These are phyloP conservation scores for Yamadazyma oceani DNA, from an alignment of 1,139 yeast genomes.

Conservation along the genomic window DNA sequence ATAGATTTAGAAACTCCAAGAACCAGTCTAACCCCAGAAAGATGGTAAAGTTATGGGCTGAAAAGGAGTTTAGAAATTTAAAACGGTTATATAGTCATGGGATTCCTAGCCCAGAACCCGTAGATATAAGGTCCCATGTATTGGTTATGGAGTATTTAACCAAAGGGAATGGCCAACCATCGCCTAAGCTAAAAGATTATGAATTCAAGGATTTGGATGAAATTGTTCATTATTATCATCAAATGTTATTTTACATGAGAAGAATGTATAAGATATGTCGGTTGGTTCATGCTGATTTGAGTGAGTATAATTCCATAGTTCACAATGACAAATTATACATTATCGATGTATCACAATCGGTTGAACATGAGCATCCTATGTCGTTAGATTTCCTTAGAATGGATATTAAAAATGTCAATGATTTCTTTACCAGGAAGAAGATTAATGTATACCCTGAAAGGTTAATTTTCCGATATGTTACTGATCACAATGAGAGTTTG, in stretches of 20 bases:
- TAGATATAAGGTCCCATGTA: conserved; percentile 85
- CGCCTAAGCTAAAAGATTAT: conserved; percentile 86
- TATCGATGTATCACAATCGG: conserved; percentile 96
- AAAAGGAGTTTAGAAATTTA: conserved; percentile 90
- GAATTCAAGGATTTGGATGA: conserved; percentile 65
- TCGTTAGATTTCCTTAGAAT: conserved; percentile 90
- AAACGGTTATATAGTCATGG: conserved; percentile 77
- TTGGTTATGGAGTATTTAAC: conserved; percentile 91
- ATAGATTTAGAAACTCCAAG: conserved; percentile 80
- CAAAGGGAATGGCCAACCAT: conserved; percentile 77
- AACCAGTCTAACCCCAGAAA: conserved; percentile 90
- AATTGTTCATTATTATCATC: conserved; percentile 66
- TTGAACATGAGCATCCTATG: conserved; percentile 98
- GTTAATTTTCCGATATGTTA: conserved; percentile 73
- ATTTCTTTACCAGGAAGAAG: conserved; percentile 70
- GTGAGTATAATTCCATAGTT: conserved; percentile 90
- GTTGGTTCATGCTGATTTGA: conserved; percentile 93
- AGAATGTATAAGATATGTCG: conserved; percentile 84
- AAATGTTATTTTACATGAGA: conserved; percentile 82
- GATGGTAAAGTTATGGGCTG: conserved; percentile 99
- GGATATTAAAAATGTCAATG: conserved; percentile 96
- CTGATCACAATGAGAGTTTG: conserved; percentile 37
- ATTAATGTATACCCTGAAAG: conserved; percentile 82
- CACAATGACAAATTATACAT: conserved; percentile 80
- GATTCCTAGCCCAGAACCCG: conserved; percentile 90